Base-by-base conservation (phyloP, 2,329 filamentous ascomycete genomes). In the Penicillium rolfsii region DNA sequence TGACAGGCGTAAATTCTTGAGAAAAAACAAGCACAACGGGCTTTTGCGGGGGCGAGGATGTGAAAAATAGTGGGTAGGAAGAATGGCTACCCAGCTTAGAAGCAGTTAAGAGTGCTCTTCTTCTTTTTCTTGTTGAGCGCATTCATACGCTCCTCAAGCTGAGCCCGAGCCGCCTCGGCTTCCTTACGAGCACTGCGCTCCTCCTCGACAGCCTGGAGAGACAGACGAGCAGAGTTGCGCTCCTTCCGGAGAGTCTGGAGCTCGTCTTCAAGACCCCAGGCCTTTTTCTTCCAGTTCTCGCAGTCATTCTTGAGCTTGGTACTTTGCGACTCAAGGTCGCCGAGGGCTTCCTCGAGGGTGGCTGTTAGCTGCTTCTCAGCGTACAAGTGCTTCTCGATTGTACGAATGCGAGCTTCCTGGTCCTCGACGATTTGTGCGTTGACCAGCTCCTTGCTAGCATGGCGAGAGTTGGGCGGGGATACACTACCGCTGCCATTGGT, bases 361-460 rank as follows among this genome's bases (percentile, higher is more conserved):
- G 91, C 89, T 0, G 94, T 99, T 61, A 99, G 88, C 76, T 98
- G 94, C 75, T 96, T 96, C 82, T 99, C 95, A 3, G 95, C 95
- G 66, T 91, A 90, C 26, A 99, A 85, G 73, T 98, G 93, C 82
- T 97, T 98, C 82, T 99, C 94, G 64, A 99, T 96, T 6, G 92
- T 96, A 62, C 91, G 89, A 73, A 99, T 96, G 65, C 93, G 93
- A 46, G 91, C 91, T 75, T 99, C 95, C 76, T 97, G 93, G 70
- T 99, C 95, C 72, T 98, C 94, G 62, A 94, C 91, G 58, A 96
- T 85, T 71, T 97, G 93, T 53, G 89, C 86, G 61, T 89, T 85
- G 55, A 89, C 83, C 59, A 87, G 85, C 71, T 97, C 92, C 75
- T 95, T 96, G 82, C 92, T 96, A 19, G 87, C 84, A 61, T 93